Percentiles rank a stretch among this genome's conserved stretches.
These are phyloP conservation scores for Ascomycota sp. DNA, from an alignment of 2,329 filamentous ascomycete genomes.

Conservation along the genomic window DNA sequence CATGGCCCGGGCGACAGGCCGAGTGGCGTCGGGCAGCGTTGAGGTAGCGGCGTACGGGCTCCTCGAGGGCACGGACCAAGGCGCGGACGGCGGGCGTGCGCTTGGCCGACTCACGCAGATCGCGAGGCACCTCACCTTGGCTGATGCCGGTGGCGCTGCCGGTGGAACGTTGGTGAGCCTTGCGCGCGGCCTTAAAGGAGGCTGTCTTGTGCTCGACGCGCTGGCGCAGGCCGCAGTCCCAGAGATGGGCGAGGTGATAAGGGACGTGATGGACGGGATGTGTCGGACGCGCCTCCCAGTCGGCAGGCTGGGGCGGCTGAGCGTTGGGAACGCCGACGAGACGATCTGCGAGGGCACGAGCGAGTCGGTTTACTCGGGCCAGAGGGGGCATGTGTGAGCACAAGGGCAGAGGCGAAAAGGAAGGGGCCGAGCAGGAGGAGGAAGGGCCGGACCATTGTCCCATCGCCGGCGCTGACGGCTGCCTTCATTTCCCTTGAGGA, in stretches of 20 bases:
- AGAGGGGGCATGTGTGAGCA: neutral
- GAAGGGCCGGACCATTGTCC: slow-evolving; percentile 59
- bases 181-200: slow-evolving; percentile 19
- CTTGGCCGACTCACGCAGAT: slow-evolving; percentile 63
- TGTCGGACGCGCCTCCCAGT: slow-evolving; percentile 68
- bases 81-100: slow-evolving; percentile 53
- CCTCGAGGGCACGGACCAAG: slow-evolving; percentile 65
- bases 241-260: slow-evolving; percentile 71
- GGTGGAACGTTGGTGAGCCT: slow-evolving; percentile 20
- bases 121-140: slow-evolving; percentile 45
- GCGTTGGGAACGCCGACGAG: slow-evolving; percentile 70
- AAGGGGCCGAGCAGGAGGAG: neutral
- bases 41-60: slow-evolving; percentile 60
- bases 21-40: slow-evolving; percentile 18
- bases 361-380: neutral
- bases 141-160: slow-evolving; percentile 21
- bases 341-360: slow-evolving; percentile 34
- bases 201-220: slow-evolving; percentile 25
- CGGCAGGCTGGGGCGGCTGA: slow-evolving; percentile 56
- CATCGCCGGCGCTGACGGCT: slow-evolving; percentile 67
- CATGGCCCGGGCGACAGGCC: neutral
- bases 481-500: slow-evolving; percentile 79
- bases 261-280: slow-evolving; percentile 58
- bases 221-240: slow-evolving; percentile 39
- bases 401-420: neutral